Conservation (phyloP, 73 alveolate genomes). For the Stentor roeselii region DNA sequence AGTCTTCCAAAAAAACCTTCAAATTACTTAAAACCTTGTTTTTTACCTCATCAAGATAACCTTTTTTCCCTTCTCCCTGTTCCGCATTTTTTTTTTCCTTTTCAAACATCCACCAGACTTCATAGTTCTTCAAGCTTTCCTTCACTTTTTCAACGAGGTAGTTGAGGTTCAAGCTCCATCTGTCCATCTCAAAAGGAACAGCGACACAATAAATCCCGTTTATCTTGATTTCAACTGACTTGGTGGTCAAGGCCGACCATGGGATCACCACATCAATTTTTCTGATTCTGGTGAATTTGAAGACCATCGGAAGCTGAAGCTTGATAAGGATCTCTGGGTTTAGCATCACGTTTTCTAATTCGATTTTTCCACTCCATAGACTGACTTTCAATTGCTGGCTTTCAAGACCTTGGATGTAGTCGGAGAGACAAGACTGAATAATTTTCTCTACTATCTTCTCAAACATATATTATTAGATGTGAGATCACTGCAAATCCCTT, state of each 20-base stretch:
- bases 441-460: background rate
- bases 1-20: background rate
- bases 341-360: slow-evolving; percentile 80
- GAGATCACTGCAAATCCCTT: background rate
- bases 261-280: slow-evolving; percentile 83
- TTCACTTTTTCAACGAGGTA: background rate
- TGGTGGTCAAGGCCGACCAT: slow-evolving; percentile 88
- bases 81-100: background rate
- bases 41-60: background rate
- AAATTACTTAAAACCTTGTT: too few relatives aligned
- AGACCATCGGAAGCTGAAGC: slow-evolving; percentile 77
- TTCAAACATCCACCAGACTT: background rate
- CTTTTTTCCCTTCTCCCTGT: background rate
- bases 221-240: slow-evolving; percentile 82
- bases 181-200: slow-evolving; percentile 15
- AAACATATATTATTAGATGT: background rate
- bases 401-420: slow-evolving; percentile 88
- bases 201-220: slow-evolving; percentile 82
- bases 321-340: slow-evolving; percentile 74
- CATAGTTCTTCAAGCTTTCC: background rate
- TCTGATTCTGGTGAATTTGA: slow-evolving; percentile 74
- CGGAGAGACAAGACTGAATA: background rate
- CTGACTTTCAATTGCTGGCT: slow-evolving; percentile 62
- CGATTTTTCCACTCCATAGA: slow-evolving; percentile 90
- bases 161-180: background rate